Base-by-base conservation (phyloP, 805 yeast genomes). In the Diddensiella transvaalensis region DNA sequence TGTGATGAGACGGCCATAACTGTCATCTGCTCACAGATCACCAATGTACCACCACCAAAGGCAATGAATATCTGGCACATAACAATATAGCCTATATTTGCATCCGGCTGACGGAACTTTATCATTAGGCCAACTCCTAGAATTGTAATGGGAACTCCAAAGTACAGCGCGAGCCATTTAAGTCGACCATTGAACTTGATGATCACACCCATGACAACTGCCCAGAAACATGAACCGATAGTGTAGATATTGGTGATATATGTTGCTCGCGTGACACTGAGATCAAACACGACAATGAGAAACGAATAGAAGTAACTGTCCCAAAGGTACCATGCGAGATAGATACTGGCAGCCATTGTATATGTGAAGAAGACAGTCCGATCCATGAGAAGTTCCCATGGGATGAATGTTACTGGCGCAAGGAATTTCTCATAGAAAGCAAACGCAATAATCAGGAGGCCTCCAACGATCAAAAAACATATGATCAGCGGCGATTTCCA, bases 11-110 rank as follows among this genome's bases (percentile, higher is more conserved):
- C 69, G 1, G 83, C 69, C 57, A 74, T 74, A 49, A 76, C 73
- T 37, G 83, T 73, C 8, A 76, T 76, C 54, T 76, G 79, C 17
- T 76, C 70, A 11, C 77, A 66, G 56, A 78, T 78, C 17, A 80
- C 76, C 66, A 79, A 77, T 59, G 78, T 77, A 29, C 83, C 82
- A 41, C 82, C 81, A 59, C 83, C 85, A 46, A 82, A 72, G 56
- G 85, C 85, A 57, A 79, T 61, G 24, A 82, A 59, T 60, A 80
- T 74, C 52, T 76, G 70, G 13, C 79, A 75, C 32, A 81, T 85
- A 60, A 82, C 75, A 42, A 79, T 68, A 58, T 84, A 85, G 44
- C 69, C 62, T 24, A 69, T 62, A 18, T 76, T 70, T 22, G 64
- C 62, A 45, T 65, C 72, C 40, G 79, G 77, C 38, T 65, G 65